These are phyloP conservation scores for Geranium rotundifolium DNA, from an alignment of 345 rosid species.

Conservation along the genomic window DNA sequence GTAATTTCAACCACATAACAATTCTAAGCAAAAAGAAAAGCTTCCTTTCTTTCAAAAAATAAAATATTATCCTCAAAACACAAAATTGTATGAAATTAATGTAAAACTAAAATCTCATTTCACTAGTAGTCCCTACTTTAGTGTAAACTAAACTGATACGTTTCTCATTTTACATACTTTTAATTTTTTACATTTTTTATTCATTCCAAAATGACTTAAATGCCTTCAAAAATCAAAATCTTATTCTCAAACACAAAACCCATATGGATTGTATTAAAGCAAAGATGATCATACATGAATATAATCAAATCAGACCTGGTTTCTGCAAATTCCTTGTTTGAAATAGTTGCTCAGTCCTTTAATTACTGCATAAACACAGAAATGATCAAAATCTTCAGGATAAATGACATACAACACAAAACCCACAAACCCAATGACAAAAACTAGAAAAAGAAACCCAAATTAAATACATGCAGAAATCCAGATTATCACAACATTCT, in stretches of 20 bases:
- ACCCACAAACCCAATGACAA: not conserved
- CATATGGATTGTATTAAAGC: not conserved
- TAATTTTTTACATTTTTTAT: too few species aligned
- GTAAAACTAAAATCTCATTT: too few species aligned
- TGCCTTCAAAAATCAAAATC: too few species aligned
- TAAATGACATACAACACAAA: not conserved
- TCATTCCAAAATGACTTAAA: too few species aligned
- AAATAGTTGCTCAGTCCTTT: constrained; percentile 3
- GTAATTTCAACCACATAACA: not conserved
- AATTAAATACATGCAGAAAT: not conserved
- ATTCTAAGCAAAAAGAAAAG: not conserved
- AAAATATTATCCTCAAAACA: not conserved
- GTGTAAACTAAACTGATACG: too few species aligned
- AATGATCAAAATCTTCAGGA: constrained; percentile 3
- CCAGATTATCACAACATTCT: not conserved
- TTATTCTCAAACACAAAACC: not conserved
- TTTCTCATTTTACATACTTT: too few species aligned
- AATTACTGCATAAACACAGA: constrained; percentile 13
- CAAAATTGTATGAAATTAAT: too few species aligned
- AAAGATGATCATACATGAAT: not conserved
- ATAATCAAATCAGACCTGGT: not conserved
- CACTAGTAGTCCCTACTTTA: not conserved
- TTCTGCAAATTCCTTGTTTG: constrained; percentile 4
- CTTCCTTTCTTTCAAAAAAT: too few species aligned
- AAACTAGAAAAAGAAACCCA: not conserved